These are phyloP conservation scores for Bimuria novae-zelandiae DNA, from an alignment of 2,329 filamentous ascomycete species.

Conservation along the genomic window DNA sequence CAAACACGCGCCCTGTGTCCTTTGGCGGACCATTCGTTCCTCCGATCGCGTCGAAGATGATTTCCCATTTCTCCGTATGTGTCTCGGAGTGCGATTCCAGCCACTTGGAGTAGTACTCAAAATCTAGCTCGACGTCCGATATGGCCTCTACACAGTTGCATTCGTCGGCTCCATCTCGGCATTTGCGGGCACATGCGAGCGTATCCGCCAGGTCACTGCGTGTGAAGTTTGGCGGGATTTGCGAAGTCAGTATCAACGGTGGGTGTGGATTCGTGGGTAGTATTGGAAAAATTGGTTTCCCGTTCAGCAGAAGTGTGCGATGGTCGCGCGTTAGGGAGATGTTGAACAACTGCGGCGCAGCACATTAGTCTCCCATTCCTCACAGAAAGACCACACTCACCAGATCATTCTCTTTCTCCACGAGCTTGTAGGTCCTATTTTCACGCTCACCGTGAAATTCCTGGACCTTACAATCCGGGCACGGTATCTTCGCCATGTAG, in stretches of 20 bases:
- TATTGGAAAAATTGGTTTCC: slow-evolving; percentile 29
- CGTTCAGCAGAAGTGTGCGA: slow-evolving; percentile 33
- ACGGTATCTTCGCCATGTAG: slow-evolving; percentile 39
- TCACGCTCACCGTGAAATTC: slow-evolving; percentile 7
- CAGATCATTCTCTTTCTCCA: slow-evolving; percentile 28
- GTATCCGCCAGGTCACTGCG: slow-evolving; percentile 29
- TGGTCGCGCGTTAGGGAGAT: slow-evolving; percentile 35
- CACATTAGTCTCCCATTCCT: slow-evolving; percentile 6
- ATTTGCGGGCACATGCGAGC: slow-evolving; percentile 21
- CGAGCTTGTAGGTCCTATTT: slow-evolving; percentile 12
- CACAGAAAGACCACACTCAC: slow-evolving; percentile 20
- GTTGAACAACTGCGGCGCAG: slow-evolving; percentile 32
- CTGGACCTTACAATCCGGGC: slow-evolving; percentile 32
- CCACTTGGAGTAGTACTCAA: slow-evolving; percentile 27
- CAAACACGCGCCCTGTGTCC: slow-evolving; percentile 24
- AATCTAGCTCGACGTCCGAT: slow-evolving; percentile 17
- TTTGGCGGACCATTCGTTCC: slow-evolving; percentile 13
- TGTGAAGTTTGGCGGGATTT: slow-evolving; percentile 29
- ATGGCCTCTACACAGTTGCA: slow-evolving; percentile 13
- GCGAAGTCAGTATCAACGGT: slow-evolving; percentile 21
- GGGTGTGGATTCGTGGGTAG: slow-evolving; percentile 31
- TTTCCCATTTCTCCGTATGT: slow-evolving; percentile 29
- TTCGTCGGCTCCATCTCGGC: slow-evolving; percentile 1
- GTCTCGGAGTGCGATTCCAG: slow-evolving; percentile 16
- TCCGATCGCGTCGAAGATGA: slow-evolving; percentile 38